Evolutionary conservation across 2,329 filamentous ascomycete genomes (phyloP).

Genomic region (Colletotrichum sp.): DNA sequence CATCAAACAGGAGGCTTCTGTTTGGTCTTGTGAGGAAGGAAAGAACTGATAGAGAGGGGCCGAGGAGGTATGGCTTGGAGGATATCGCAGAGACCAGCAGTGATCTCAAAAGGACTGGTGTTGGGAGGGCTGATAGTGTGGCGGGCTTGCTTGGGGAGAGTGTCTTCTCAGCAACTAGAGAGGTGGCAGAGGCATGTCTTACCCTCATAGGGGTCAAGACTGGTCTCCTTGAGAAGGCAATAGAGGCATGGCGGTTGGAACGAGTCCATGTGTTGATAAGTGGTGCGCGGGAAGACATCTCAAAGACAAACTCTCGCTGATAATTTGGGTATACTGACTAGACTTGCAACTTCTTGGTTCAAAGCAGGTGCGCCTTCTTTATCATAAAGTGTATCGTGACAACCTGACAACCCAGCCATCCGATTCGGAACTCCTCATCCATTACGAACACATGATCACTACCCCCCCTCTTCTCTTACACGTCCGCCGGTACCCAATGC

Average conservation of each 20-base stretch:
- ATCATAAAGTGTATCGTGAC: neutral
- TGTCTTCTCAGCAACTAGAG: neutral
- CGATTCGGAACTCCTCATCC: neutral
- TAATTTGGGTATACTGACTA: neutral
- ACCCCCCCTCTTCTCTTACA: neutral
- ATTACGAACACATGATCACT: neutral
- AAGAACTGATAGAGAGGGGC: neutral
- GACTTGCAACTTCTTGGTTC: neutral
- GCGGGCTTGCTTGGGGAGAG: neutral
- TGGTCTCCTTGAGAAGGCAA: neutral
- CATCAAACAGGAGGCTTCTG: constrained; percentile 52
- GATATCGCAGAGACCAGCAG: constrained; percentile 3
- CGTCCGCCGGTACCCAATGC: neutral
- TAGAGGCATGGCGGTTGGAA: neutral
- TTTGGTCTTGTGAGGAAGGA: constrained; percentile 6
- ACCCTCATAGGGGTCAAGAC: neutral
- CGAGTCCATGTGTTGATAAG: neutral
- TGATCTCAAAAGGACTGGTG: neutral
- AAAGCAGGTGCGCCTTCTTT: neutral
- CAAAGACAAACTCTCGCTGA: neutral
- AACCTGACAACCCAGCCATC: neutral
- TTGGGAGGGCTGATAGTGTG: constrained; percentile 4
- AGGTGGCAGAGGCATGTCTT: neutral
- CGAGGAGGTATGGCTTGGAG: neutral
- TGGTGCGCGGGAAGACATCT: neutral